Evolutionary conservation across 257 asterid genomes (phyloP).

Genomic region (Nicotiana otophora): DNA sequence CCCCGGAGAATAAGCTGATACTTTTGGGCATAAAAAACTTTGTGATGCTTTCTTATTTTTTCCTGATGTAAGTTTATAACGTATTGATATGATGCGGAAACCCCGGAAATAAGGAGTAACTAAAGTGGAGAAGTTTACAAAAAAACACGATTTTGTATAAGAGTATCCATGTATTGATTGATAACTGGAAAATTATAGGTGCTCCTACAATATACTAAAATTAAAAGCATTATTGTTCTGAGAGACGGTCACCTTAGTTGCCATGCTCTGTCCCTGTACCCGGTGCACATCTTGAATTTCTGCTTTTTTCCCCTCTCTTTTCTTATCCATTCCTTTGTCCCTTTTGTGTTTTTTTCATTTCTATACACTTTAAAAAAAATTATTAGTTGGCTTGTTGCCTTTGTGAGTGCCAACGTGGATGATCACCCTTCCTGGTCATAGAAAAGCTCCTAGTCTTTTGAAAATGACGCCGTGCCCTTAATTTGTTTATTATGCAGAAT

Average conservation of each 20-base stretch:
- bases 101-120: neutral
- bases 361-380: too few relatives aligned
- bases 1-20: neutral
- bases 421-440: slow-evolving; percentile 3
- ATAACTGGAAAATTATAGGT: neutral
- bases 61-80: neutral
- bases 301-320: neutral
- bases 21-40: neutral
- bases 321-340: neutral
- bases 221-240: neutral
- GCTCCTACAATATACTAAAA: neutral
- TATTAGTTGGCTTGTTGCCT: neutral
- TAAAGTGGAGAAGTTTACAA: too few relatives aligned
- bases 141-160: neutral
- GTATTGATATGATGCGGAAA: neutral
- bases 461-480: slow-evolving; percentile 18
- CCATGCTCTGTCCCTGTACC: neutral
- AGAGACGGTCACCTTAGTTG: neutral
- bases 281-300: neutral
- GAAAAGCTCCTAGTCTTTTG: slow-evolving; percentile 1
- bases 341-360: neutral
- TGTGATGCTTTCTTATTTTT: neutral
- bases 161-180: neutral
- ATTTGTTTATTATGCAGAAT: slow-evolving; percentile 50
- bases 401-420: neutral